Base-by-base conservation (phyloP, 2,329 filamentous ascomycete genomes). In the Neocucurbitaria cava region DNA sequence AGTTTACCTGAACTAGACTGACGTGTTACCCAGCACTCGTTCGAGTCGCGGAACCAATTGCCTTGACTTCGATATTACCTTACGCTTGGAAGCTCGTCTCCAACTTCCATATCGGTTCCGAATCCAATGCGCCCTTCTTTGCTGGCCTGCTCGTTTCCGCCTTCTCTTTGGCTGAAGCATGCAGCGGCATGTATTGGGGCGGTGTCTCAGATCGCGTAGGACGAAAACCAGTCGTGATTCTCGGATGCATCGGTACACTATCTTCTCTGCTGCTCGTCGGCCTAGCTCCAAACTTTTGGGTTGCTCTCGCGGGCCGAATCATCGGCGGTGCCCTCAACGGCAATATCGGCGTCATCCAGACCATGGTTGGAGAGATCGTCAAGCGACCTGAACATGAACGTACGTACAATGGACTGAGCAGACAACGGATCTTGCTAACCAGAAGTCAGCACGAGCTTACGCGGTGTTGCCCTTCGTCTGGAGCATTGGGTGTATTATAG, bases 1-100 rank as follows among this genome's bases (percentile, higher is more conserved):
- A 23, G 18, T 31, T 23, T 40, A 8, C n/a, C 8, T 10, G 11
- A 24, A 11, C 13, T 15, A 35, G 31, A 56, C 58, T 61, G 33
- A 62, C 55, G 5, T 3, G 17, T 26, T 38, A 20, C 30, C 15
- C 69, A 96, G 93, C 92, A 69, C 91, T 96, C 78, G 92, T 96
- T 68, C 90, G 93, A 68, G 85, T 97, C 59, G 91, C 93, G 45
- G 93, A 97, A 77, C 93, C 93, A 18, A 94, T 97, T 69, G 93
- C 93, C 44, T 84, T 97, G 64, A 96, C 92, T 2, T 96, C 91
- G 71, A 96, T 96, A 78, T 96, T 96, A 64, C 93, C 93, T 13
- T 97, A 96, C 55, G 75, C 76, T 18, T 77, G 75, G 71, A 76
- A 75, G 50, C 69, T 77, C 13, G 73, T 75, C 46, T 64, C 71